Evolutionary conservation across 108 stramenopile species (phyloP), one percentile per base, ranked within the genome.

Genomic region (Pseudonitzschia pungens): DNA sequence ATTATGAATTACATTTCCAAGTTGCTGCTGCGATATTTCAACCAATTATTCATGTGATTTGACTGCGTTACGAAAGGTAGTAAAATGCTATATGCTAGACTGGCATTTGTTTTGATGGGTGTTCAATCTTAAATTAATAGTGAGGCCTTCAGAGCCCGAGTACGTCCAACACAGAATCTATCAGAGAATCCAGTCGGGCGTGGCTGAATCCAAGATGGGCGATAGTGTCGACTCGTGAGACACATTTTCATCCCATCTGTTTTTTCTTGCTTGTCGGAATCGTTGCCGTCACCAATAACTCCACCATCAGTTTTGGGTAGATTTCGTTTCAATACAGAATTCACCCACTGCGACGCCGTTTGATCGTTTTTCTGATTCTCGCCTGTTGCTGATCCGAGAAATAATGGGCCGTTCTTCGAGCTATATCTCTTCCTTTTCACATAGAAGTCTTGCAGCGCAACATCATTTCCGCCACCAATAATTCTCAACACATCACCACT

Each of bases 401-500:
- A 29, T 22, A 21, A 26, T 42, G 33, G 21, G 22, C 27, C 41
- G 54, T 21, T 64, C 52, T 65, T 65, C 8, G 33, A 27, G 24
- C 24, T 42, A 24, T 52, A 21, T 66, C 65, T 58, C 55, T 60
- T 63, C 36, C 71, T 41, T 67, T 87, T 91, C 48, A 93, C 76
- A 62, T 92, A 94, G 31, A 81, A 58, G 48, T 85, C 77, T 72
- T 94, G 93, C 55, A 78, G 77, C 24, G 89, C 93, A 31, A 94
- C 89, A 45, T 84, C 78, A 0, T 82, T 69, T 36, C 93, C 93
- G 26, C 93, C 93, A 9, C 87, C 88, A 29, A 94, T 87, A 16
- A 90, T 75, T 56, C 93, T 68, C 7, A 94, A 72, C 21, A 91
- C 77, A 56, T 94, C 93, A 45, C 90, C 90, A 68, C 86, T 80